phyloP scores from a whole-genome alignment of 768 basidiomycete genomes.

The Piloderma croceum region DNA sequence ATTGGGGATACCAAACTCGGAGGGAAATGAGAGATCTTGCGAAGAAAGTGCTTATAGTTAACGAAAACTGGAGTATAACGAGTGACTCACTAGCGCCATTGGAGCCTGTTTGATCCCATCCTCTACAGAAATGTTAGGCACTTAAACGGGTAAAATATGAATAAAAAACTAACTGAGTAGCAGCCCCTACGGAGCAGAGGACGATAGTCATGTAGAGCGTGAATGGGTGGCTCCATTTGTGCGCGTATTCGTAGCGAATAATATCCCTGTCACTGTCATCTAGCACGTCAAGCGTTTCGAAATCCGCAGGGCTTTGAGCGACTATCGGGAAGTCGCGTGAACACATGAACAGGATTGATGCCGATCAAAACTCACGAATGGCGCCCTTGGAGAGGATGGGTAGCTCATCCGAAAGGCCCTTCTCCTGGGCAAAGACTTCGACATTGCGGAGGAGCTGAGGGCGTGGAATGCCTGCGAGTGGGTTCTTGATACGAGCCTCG shows the following conservation, averaged over 20 bases:
- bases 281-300: constrained; percentile 29
- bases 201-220: constrained; percentile 41
- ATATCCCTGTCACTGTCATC: constrained; percentile 18
- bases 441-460: constrained; percentile 56
- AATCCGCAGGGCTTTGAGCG: constrained; percentile 42
- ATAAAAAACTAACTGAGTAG: constrained; percentile 33
- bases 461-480: constrained; percentile 53
- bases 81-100: constrained; percentile 68
- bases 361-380: too few species aligned
- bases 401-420: constrained; percentile 40
- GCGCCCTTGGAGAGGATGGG: constrained; percentile 47
- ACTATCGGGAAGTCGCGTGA: too few species aligned
- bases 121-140: constrained; percentile 18
- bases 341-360: too few species aligned
- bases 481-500: constrained; percentile 39
- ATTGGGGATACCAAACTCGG: constrained; percentile 39
- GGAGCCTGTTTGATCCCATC: constrained; percentile 61
- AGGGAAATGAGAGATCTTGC: constrained; percentile 55
- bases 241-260: constrained; percentile 27
- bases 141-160: not conserved
- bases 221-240: constrained; percentile 45
- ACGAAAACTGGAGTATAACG: too few species aligned
- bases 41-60: too few species aligned
- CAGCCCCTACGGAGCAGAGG: constrained; percentile 51
- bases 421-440: constrained; percentile 51